phyloP scores from a whole-genome alignment of 768 basidiomycete genomes.

The Mycena venus region DNA sequence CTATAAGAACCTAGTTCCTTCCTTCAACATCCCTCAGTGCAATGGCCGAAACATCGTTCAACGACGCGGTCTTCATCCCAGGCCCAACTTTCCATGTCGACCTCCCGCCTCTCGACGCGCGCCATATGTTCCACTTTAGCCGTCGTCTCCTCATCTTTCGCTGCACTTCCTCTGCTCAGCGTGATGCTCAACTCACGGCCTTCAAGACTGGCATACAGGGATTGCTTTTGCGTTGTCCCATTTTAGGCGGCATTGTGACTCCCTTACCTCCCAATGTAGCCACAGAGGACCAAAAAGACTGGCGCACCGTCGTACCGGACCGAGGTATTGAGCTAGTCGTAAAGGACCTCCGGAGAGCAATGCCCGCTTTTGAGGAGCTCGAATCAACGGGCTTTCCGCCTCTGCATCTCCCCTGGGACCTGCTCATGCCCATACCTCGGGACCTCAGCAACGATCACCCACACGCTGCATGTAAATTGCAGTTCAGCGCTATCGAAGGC shows the following conservation, averaged over 20 bases:
- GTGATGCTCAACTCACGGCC: constrained; percentile 11
- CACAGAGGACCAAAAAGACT: background rate
- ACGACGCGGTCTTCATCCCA: constrained; percentile 10
- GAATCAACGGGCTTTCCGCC: background rate
- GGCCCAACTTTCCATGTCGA: constrained; percentile 22
- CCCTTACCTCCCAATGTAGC: background rate
- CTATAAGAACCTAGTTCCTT: too few species aligned
- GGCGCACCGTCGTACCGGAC: constrained; percentile 14
- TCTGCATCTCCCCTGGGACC: background rate
- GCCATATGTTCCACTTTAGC: constrained; percentile 13
- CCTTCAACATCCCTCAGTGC: background rate
- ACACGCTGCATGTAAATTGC: constrained; percentile 17
- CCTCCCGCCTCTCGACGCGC: constrained; percentile 10
- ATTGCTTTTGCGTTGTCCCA: constrained; percentile 3
- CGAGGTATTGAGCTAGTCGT: constrained; percentile 9
- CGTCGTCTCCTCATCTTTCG: constrained; percentile 18
- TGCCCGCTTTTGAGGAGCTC: background rate
- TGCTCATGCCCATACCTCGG: constrained; percentile 12
- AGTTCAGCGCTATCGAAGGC: constrained; percentile 17
- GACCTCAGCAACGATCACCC: constrained; percentile 2
- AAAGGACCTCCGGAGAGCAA: background rate
- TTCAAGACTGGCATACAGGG: background rate
- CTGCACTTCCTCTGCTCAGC: constrained; percentile 1
- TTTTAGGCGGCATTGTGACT: constrained; percentile 5
- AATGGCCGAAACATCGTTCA: background rate